Evolutionary conservation across 139 green algal genomes (phyloP).

Genomic region (Dunaliella primolecta): DNA sequence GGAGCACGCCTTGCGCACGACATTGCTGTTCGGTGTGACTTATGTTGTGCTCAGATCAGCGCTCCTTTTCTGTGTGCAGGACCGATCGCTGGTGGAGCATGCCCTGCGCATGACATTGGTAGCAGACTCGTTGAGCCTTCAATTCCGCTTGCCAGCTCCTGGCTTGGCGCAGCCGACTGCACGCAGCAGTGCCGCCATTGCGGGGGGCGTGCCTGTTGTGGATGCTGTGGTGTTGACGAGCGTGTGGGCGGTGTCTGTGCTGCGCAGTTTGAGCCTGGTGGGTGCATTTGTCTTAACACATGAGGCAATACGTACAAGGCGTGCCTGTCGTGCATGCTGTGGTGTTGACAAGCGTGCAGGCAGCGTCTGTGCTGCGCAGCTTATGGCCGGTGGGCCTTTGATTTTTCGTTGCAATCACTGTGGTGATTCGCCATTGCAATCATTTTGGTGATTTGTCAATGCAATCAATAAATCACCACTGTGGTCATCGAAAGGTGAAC

Average conservation of each 20-base stretch:
- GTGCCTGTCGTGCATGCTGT: slow-evolving; percentile 62
- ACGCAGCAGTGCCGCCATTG: slow-evolving; percentile 40
- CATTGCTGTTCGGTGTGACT: no score
- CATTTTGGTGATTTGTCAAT: neutral
- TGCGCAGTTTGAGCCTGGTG: slow-evolving; percentile 67
- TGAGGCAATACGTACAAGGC: slow-evolving; percentile 21
- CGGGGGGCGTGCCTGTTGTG: slow-evolving; percentile 54
- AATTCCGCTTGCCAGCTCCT: slow-evolving; percentile 73
- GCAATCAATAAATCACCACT: neutral
- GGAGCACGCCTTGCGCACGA: slow-evolving; percentile 64
- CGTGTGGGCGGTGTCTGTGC: slow-evolving; percentile 78
- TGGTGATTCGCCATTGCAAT: neutral
- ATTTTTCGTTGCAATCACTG: neutral
- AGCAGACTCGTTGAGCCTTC: slow-evolving; percentile 73
- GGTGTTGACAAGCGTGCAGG: slow-evolving; percentile 75
- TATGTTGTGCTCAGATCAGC: neutral
- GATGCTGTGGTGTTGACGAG: slow-evolving; percentile 67
- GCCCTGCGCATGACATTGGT: slow-evolving; percentile 60
- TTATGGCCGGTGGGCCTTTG: slow-evolving; percentile 56
- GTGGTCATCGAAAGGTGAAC: neutral
- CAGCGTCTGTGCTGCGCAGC: slow-evolving; percentile 66
- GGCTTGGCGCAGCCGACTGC: slow-evolving; percentile 45
- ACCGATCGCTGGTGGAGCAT: slow-evolving; percentile 61
- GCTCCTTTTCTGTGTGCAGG: neutral
- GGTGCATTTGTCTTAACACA: neutral